Evolutionary conservation across 164 flowering plant genomes (phyloP), one percentile per base, ranked within the genome.

Genomic region (Magnolia officinalis): DNA sequence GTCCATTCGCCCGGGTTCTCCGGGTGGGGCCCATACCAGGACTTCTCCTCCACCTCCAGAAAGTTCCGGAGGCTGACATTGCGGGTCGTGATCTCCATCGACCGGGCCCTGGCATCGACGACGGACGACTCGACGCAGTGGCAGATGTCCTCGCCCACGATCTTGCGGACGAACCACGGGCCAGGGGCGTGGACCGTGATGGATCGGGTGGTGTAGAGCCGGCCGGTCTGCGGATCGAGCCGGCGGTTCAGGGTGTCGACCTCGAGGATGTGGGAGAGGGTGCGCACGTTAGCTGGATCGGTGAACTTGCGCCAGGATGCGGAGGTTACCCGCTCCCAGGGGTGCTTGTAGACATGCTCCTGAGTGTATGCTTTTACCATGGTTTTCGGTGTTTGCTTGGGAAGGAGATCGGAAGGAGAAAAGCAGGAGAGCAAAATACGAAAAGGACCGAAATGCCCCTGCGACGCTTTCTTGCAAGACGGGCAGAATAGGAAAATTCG

Each of bases 221-320:
- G 90, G 70, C 98, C 97, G 19, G 94, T 69, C 16, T 75, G 49
- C 52, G 91, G 66, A 64, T 94, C 98, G 13, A 94, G 90, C 81
- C 80, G 88, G 75, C 80, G 89, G 78, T 81, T 88, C 80, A 96
- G 82, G 3, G 98, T 96, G 83, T 96, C 96, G 74, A 92, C 98
- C 64, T 90, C 92, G 67, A 91, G 90, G 74, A 96, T 87, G 83
- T 96, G 98, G 45, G 98, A 88, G 26, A 96, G 79, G 0, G 79
- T 84, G 8, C 88, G 90, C 67, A 88, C 91, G 88, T 90, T 91
- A 84, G 90, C 98, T 6, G 95, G 93, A 73, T 96, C 99, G 52
- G 97, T 80, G 85, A 89, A 96, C 83, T 96, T 94, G 80, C 97
- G 91, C 97, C 98, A 96, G 31, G 93, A 92, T 61, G 98, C 98